phyloP scores from a whole-genome alignment of 2,329 filamentous ascomycete species.

The Botryosphaeria agaves region DNA sequence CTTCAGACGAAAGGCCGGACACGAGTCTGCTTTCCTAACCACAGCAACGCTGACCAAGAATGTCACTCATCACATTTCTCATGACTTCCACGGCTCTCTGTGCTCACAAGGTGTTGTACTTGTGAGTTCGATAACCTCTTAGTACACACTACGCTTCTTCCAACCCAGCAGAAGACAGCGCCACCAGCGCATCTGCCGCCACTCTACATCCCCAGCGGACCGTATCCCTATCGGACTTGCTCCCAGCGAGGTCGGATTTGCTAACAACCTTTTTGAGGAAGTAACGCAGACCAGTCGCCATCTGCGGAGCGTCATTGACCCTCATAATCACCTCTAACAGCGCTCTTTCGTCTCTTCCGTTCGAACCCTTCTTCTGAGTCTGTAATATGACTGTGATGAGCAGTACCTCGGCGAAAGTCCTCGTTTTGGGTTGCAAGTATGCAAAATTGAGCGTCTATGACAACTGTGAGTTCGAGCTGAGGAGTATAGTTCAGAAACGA shows the following conservation, averaged over 20 bases:
- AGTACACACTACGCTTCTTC: conserved; percentile 5
- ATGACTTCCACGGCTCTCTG: no score
- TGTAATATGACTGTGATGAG: conserved; percentile 59
- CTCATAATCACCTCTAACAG: conserved; percentile 51
- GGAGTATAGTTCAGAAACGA: not conserved
- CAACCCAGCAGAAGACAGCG: conserved; percentile 11
- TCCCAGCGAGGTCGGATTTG: conserved; percentile 38
- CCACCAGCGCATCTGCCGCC: conserved; percentile 17
- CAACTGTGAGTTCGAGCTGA: not conserved
- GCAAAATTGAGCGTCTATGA: conserved; percentile 54
- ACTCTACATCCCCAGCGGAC: conserved; percentile 27
- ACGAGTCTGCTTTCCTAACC: no score
- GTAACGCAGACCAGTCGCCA: conserved; percentile 60
- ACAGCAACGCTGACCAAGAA: no score
- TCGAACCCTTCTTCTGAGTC: conserved; percentile 34
- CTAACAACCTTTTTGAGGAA: conserved; percentile 62
- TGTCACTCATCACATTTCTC: no score
- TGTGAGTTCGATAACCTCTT: no score
- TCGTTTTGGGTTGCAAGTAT: conserved; percentile 59
- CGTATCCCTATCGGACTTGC: conserved; percentile 32
- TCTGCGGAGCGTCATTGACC: conserved; percentile 44
- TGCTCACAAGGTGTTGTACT: no score
- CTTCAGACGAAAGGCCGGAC: no score
- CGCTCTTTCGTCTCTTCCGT: conserved; percentile 33
- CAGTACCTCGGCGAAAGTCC: conserved; percentile 63